Conservation (phyloP, 345 rosid species). For the Cardamine resedifolia region DNA sequence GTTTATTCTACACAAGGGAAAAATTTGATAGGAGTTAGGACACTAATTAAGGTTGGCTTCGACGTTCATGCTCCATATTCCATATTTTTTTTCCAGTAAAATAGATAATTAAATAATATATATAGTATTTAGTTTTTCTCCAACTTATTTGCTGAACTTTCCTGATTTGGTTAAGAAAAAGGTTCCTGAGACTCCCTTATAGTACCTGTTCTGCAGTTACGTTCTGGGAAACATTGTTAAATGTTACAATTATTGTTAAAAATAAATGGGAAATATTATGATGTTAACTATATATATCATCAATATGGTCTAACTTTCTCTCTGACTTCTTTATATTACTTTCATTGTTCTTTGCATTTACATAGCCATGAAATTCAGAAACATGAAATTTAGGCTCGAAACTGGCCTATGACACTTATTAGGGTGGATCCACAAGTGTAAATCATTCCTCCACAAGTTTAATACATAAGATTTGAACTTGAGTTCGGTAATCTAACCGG, state of each 20-base stretch:
- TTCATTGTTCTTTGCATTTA: no score
- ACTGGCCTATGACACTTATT: no score
- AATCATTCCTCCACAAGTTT: no score
- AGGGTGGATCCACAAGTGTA: no score
- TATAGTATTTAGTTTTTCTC: background rate
- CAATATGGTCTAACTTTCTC: no score
- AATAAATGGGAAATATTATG: no score
- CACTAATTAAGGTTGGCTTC: background rate
- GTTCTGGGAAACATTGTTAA: background rate
- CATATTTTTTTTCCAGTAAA: background rate
- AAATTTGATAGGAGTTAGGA: background rate
- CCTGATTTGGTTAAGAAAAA: background rate
- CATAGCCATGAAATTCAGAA: no score
- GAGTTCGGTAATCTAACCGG: no score
- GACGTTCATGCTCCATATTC: background rate
- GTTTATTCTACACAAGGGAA: background rate
- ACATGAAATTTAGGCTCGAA: no score
- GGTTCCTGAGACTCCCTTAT: background rate
- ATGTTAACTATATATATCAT: background rate
- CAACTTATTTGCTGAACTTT: background rate
- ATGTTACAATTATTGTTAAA: background rate
- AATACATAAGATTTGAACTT: no score
- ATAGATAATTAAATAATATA: background rate
- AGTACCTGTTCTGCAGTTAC: background rate
- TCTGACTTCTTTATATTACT: background rate